phyloP scores from a whole-genome alignment of 169 alveolate genomes.

The Prorocentrum cordatum region DNA sequence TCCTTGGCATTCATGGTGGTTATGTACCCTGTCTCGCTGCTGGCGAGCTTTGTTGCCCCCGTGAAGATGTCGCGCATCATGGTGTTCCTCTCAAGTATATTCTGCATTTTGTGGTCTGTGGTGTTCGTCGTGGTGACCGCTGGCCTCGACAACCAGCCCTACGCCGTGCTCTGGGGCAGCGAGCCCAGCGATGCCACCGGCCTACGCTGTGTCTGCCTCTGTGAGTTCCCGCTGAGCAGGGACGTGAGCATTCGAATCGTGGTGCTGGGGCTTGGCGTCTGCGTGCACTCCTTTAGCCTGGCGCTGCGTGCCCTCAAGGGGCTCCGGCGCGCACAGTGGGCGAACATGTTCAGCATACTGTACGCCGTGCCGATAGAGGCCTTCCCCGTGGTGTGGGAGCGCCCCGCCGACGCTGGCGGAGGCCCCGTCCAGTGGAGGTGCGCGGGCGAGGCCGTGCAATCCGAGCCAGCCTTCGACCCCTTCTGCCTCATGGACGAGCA shows the following conservation, averaged over 20 bases:
- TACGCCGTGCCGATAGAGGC: conserved; percentile 46
- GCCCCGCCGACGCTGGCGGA: conserved; percentile 43
- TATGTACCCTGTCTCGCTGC: too few species aligned
- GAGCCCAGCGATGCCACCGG: conserved; percentile 3
- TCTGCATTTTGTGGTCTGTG: conserved; percentile 21
- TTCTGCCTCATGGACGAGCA: conserved; percentile 42
- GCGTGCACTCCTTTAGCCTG: too few species aligned
- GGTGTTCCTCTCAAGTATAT: not conserved
- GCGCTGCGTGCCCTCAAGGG: too few species aligned
- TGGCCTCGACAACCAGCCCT: conserved; percentile 39
- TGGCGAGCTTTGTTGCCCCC: too few species aligned
- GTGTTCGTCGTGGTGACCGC: conserved; percentile 29
- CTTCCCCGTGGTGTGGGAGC: conserved; percentile 51
- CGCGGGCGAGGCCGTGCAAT: conserved; percentile 24
- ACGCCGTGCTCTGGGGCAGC: conserved; percentile 47
- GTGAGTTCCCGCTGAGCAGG: conserved; percentile 49
- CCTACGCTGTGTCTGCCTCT: conserved; percentile 26
- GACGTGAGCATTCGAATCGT: conserved; percentile 13
- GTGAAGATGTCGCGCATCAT: conserved; percentile 62
- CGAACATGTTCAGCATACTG: conserved; percentile 47
- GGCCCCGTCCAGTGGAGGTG: conserved; percentile 16
- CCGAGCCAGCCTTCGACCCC: conserved; percentile 65
- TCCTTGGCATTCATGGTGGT: too few species aligned
- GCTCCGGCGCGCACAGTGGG: too few species aligned
- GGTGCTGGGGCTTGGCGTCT: conserved; percentile 33